These are phyloP conservation scores for Themeda triandra DNA, from an alignment of 176 grass and related monocot species.

Conservation along the genomic window DNA sequence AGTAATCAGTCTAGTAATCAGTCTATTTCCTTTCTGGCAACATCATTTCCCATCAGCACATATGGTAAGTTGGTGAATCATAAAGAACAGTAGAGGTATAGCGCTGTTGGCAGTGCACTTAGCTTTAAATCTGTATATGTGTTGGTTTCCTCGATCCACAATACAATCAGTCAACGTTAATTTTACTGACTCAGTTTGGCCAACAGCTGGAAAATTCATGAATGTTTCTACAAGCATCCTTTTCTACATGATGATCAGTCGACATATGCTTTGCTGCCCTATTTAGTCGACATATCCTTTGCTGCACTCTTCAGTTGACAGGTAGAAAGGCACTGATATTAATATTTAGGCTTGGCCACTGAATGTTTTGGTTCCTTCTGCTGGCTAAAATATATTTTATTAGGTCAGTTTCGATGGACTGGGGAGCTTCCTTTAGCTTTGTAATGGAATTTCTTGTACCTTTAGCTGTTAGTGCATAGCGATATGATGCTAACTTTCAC, in stretches of 20 bases:
- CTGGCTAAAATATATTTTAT: conserved; percentile 14
- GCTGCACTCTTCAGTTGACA: neutral
- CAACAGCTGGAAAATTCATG: neutral
- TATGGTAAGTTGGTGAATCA: neutral
- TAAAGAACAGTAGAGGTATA: neutral
- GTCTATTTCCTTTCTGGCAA: neutral
- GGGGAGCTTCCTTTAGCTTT: conserved; percentile 19
- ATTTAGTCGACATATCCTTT: conserved; percentile 5
- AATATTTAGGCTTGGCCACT: neutral
- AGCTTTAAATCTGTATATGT: neutral
- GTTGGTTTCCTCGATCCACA: neutral
- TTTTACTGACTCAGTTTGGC: neutral
- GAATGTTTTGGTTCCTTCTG: conserved; percentile 12
- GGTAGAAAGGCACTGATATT: conserved; percentile 3
- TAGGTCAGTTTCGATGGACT: conserved; percentile 12
- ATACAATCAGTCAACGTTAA: neutral
- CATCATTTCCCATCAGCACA: neutral
- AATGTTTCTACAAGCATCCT: neutral
- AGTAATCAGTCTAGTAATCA: neutral
- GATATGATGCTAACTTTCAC: conserved; percentile 8
- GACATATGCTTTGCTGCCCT: neutral
- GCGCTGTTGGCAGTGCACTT: conserved; percentile 2
- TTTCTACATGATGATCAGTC: neutral
- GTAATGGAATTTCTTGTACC: neutral
- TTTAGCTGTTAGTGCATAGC: conserved; percentile 22